Conservation (phyloP, 1,139 yeast species). For the Suhomyces guaymorum region DNA sequence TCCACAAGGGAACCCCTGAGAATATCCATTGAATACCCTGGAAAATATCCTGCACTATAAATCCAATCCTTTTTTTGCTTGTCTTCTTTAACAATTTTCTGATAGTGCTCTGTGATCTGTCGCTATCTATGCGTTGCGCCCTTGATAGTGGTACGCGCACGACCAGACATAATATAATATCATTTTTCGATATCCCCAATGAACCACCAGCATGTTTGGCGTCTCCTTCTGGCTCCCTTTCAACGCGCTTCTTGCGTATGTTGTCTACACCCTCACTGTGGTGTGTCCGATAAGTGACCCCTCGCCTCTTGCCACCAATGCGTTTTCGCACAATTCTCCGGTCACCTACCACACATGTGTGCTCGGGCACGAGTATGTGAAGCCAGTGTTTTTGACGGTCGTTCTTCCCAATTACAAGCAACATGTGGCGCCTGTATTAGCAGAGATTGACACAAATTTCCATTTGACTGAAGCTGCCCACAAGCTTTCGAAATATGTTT, state of each 20-base stretch:
- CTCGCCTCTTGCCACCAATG: slow-evolving; percentile 3
- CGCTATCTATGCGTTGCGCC: no score
- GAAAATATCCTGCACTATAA: no score
- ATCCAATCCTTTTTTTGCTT: no score
- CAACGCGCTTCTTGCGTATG: slow-evolving; percentile 11
- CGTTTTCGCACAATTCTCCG: slow-evolving; percentile 9
- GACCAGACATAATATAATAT: neutral
- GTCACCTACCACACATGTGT: slow-evolving; percentile 14
- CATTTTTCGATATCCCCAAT: neutral
- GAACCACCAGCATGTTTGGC: neutral
- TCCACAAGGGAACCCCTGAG: no score
- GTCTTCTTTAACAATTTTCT: no score
- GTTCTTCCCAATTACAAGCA: slow-evolving; percentile 6
- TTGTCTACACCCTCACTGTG: slow-evolving; percentile 11
- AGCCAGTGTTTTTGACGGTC: slow-evolving; percentile 8
- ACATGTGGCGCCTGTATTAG: slow-evolving; percentile 11
- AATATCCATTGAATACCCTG: no score
- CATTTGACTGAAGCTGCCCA: neutral
- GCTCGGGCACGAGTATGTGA: slow-evolving; percentile 9
- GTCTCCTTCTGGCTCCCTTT: slow-evolving; percentile 10
- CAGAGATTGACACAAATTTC: slow-evolving; percentile 4
- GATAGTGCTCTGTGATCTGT: no score
- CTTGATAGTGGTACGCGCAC: neutral
- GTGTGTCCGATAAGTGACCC: slow-evolving; percentile 15
- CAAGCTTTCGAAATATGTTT: neutral